Evolutionary conservation across 1,284 basidiomycete genomes (phyloP).

Genomic region (Apiotrichum montevideense): DNA sequence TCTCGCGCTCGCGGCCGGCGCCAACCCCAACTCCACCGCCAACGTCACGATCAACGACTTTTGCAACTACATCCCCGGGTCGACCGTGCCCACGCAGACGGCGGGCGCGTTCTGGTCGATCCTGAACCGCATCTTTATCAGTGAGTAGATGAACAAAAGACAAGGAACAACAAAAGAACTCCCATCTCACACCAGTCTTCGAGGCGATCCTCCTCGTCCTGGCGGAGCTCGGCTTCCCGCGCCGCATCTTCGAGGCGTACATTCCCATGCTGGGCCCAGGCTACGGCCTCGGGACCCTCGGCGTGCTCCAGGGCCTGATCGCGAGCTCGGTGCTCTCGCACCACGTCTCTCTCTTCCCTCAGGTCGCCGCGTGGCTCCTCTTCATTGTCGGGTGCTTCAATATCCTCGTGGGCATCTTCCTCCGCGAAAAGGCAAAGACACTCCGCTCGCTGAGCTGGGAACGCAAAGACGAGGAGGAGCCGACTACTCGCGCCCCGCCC

Average conservation of each 20-base stretch:
- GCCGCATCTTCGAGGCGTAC: slow-evolving; percentile 63
- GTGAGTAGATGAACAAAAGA: slow-evolving; percentile 18
- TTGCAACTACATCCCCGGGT: slow-evolving; percentile 68
- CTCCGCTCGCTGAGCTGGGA: slow-evolving; percentile 44
- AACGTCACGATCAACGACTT: slow-evolving; percentile 1
- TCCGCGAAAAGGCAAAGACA: slow-evolving; percentile 35
- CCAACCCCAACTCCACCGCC: background rate
- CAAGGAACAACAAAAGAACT: no score
- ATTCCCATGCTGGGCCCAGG: slow-evolving; percentile 79
- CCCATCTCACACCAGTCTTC: slow-evolving; percentile 48
- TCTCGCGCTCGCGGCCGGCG: background rate
- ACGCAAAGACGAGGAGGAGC: slow-evolving; percentile 20
- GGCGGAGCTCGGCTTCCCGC: slow-evolving; percentile 70
- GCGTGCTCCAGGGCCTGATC: slow-evolving; percentile 75
- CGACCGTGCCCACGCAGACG: slow-evolving; percentile 70
- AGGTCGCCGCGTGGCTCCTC: slow-evolving; percentile 76
- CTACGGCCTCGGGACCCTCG: slow-evolving; percentile 74
- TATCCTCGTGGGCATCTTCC: slow-evolving; percentile 55
- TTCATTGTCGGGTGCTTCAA: slow-evolving; percentile 79
- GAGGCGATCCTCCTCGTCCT: slow-evolving; percentile 67
- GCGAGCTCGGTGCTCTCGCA: slow-evolving; percentile 75
- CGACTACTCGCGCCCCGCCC: background rate
- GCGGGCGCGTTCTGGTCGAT: slow-evolving; percentile 83
- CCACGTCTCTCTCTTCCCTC: slow-evolving; percentile 67
- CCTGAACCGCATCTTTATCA: slow-evolving; percentile 70